phyloP scores from a whole-genome alignment of 495 filamentous ascomycete species.

The Daldinia loculata region DNA sequence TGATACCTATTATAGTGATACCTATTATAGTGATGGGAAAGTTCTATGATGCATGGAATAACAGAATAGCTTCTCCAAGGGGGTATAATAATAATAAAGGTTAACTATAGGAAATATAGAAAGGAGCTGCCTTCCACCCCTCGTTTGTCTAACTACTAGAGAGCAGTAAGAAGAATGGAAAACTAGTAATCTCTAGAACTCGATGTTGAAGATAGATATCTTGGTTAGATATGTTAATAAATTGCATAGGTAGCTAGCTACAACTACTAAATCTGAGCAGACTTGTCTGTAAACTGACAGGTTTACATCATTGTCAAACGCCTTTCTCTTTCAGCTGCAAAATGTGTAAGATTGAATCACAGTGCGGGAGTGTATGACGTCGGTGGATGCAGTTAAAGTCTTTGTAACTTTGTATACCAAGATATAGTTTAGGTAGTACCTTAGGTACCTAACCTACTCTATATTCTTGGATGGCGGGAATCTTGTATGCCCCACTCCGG shows the following conservation, averaged over 20 bases:
- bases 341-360: slow-evolving; percentile 34
- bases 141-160: background rate
- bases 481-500: background rate
- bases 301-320: slow-evolving; percentile 35
- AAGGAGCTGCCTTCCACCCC: slow-evolving; percentile 1
- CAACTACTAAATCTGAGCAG: background rate
- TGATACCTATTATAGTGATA: background rate
- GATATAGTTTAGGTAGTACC: no score
- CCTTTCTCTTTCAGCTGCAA: slow-evolving; percentile 31
- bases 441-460: no score
- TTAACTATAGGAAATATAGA: slow-evolving; percentile 3
- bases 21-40: background rate
- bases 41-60: slow-evolving; percentile 11
- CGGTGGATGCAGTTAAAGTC: slow-evolving; percentile 24
- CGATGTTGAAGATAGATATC: background rate
- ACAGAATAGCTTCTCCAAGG: slow-evolving; percentile 3
- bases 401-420: slow-evolving; percentile 7
- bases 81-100: background rate
- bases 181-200: slow-evolving; percentile 2
- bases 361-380: slow-evolving; percentile 40
- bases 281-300: slow-evolving; percentile 7
- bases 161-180: background rate
- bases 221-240: slow-evolving; percentile 3
- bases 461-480: no score
- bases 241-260: slow-evolving; percentile 18